Base-by-base conservation (phyloP, 164 flowering plant genomes). In the Piper longum region DNA sequence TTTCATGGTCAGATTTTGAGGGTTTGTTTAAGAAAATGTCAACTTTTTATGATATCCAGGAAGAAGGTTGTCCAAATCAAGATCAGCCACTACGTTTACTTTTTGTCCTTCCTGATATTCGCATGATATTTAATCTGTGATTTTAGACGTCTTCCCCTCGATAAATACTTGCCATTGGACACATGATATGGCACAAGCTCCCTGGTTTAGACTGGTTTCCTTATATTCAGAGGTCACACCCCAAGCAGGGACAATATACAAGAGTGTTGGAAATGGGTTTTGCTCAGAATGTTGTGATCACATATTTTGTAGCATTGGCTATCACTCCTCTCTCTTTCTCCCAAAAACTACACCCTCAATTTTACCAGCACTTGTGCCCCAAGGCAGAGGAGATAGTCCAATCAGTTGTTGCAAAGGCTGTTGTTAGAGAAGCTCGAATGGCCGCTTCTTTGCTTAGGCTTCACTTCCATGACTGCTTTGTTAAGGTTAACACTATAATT, bases 381-480 rank as follows among this genome's bases (percentile, higher is more conserved):
- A 67, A 69, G 73, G 92, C 84, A 51, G 79, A 71, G 40, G 77
- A 86, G 65, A 93, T 93, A 5, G 95, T 93, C 3, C 69, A 75
- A 66, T 84, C 91, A 6, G 72, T 85, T 5, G 85, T 90, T 18
- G 83, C 84, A 9, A 76, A 81, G 62, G 96, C 96, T 18, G 88
- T 85, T 0, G 88, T 87, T 0, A 79, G 60, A 71, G 96, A 92
- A 63, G 63, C 88, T 9, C 83, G 98, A 41, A 88, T 87, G 86
- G 92, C 97, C 62, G 98, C 98, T 63, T 93, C 98, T 6, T 62
- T 93, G 71, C 75, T 93, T 11, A 73, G 98, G 78, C 97, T 93
- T 41, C 96, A 87, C 66, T 92, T 92, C 74, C 98, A 92, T 64
- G 98, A 92, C 71, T 92, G 98, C 63, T 92, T 92, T 70, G 98